Conservation (phyloP, 2,329 filamentous ascomycete species). For the Drechslerella stenobrocha region DNA sequence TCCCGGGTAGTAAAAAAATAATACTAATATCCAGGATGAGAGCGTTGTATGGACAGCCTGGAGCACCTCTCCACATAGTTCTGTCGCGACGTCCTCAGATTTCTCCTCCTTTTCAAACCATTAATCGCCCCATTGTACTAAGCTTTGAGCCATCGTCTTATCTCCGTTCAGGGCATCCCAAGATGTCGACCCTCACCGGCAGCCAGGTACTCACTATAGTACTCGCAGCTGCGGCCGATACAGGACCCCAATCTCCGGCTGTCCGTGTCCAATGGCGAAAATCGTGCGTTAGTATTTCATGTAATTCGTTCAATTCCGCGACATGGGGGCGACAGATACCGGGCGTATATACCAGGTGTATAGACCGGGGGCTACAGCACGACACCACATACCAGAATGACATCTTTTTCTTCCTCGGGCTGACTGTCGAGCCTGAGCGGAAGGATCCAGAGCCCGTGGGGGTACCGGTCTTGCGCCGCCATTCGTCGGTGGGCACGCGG, state of each 20-base stretch:
- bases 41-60: too few species aligned
- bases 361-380: too few species aligned
- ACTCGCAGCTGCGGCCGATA: conserved; percentile 20
- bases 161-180: conserved; percentile 5
- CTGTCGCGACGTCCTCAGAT: too few species aligned
- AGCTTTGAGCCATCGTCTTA: not conserved
- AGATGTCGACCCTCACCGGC: conserved; percentile 3
- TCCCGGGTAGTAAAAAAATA: too few species aligned
- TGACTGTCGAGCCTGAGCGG: too few species aligned
- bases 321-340: too few species aligned
- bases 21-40: not conserved
- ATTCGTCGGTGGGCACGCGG: conserved; percentile 11
- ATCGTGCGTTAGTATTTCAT: not conserved
- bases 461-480: not conserved
- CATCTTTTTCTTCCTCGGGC: not conserved
- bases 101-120: too few species aligned
- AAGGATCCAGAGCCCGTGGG: not conserved
- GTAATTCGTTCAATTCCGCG: not conserved
- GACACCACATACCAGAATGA: conserved; percentile 12
- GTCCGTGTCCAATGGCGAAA: too few species aligned
- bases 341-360: too few species aligned
- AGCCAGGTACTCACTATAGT: conserved; percentile 16
- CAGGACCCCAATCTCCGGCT: conserved; percentile 27
- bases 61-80: too few species aligned
- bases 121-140: too few species aligned